Evolutionary conservation across 202 grass and related monocot species (phyloP).

Genomic region (Bolboschoenoplectus hybrid): DNA sequence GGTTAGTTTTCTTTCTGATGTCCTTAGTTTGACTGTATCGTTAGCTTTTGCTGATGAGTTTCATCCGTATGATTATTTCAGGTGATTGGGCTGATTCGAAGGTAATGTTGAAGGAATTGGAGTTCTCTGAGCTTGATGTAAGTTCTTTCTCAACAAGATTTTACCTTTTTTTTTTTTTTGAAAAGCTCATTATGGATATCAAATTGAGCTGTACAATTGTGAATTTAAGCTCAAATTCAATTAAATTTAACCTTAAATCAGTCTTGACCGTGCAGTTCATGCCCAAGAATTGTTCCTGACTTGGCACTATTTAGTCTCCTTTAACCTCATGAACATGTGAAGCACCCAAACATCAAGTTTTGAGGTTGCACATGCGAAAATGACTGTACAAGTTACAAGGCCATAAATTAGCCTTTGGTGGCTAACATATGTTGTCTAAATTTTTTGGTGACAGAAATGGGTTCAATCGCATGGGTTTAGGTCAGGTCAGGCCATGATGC

Average conservation of each 20-base stretch:
- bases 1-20: background rate
- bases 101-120: conserved; percentile 82
- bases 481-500: conserved; percentile 85
- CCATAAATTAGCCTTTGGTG: background rate
- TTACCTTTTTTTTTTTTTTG: background rate
- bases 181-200: background rate
- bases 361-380: background rate
- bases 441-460: conserved; percentile 61
- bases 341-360: background rate
- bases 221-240: conserved; percentile 2
- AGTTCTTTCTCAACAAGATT: conserved; percentile 12
- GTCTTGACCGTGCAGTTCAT: background rate
- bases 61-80: conserved; percentile 11
- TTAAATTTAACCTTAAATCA: background rate
- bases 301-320: background rate
- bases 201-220: background rate
- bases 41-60: conserved; percentile 2
- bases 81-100: conserved; percentile 48
- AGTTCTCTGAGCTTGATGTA: conserved; percentile 86
- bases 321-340: background rate
- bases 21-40: background rate
- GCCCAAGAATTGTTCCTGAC: background rate
- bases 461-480: conserved; percentile 81
- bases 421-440: background rate
- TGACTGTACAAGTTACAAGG: background rate